These are phyloP conservation scores for Podospora australis DNA, from an alignment of 495 filamentous ascomycete species.

Conservation along the genomic window DNA sequence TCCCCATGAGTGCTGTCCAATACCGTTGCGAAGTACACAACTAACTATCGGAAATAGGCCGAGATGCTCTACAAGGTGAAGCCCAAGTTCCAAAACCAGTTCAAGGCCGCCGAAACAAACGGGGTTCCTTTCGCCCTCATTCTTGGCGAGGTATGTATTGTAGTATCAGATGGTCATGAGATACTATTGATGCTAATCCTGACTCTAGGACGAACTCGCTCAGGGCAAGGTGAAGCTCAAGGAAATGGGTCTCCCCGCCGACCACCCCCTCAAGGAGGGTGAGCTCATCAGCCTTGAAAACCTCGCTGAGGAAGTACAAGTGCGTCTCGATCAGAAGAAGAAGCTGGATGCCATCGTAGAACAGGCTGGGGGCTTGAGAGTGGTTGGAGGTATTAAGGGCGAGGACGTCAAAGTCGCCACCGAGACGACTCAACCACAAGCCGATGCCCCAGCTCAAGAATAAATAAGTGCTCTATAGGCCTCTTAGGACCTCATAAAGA, in stretches of 20 bases:
- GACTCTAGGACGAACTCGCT: conserved; percentile 61
- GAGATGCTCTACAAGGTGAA: conserved; percentile 78
- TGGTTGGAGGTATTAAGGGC: conserved; percentile 32
- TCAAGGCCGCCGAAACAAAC: conserved; percentile 62
- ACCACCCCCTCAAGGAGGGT: conserved; percentile 81
- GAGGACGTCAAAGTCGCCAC: conserved; percentile 21
- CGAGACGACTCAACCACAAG: conserved; percentile 7
- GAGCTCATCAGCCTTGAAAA: conserved; percentile 58
- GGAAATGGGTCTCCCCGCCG: conserved; percentile 71
- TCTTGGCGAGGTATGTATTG: conserved; percentile 51
- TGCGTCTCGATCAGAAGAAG: conserved; percentile 31
- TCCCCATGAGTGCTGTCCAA: no score
- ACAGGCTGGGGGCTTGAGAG: conserved; percentile 32
- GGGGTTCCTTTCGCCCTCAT: conserved; percentile 72
- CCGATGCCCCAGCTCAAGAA: background rate
- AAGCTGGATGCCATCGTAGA: conserved; percentile 31
- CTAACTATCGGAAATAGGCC: conserved; percentile 33
- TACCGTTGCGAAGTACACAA: no score
- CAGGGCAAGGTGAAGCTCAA: conserved; percentile 75
- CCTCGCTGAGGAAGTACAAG: conserved; percentile 54
- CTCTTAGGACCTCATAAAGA: no score
- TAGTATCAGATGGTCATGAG: background rate
- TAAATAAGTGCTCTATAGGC: no score
- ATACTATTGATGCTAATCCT: background rate
- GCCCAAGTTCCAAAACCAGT: conserved; percentile 70